A percentile compares a stretch with the other conserved stretches of the same genome.
These are phyloP conservation scores for Thalassiosira hispida DNA, from an alignment of 352 stramenopile species.

Conservation along the genomic window DNA sequence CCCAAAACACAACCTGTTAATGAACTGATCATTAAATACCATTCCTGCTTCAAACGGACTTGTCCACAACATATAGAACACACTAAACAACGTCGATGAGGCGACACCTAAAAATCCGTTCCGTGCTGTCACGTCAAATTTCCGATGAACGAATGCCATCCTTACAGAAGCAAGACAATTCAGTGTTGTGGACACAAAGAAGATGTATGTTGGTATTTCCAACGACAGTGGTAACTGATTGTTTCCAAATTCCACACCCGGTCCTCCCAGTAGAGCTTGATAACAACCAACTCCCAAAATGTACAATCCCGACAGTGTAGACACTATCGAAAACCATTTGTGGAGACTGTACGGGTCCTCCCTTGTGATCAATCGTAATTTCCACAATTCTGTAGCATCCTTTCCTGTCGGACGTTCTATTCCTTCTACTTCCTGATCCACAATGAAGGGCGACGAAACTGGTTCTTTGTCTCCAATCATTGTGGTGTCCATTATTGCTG, in stretches of 20 bases:
- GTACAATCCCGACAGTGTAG: conserved; percentile 10
- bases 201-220: conserved; percentile 8
- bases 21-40: conserved; percentile 16
- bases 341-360: conserved; percentile 47
- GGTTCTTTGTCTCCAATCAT: too few relatives aligned
- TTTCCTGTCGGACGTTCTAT: too few relatives aligned
- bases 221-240: conserved; percentile 13
- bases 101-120: conserved; percentile 42
- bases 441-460: too few relatives aligned
- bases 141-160: conserved; percentile 45
- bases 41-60: conserved; percentile 28
- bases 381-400: conserved; percentile 7
- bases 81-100: conserved; percentile 41
- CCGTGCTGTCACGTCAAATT: conserved; percentile 18
- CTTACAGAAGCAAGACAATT: conserved; percentile 29
- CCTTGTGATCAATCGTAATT: conserved; percentile 16
- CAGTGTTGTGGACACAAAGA: conserved; percentile 32
- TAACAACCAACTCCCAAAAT: conserved; percentile 13
- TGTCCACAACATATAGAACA: conserved; percentile 44
- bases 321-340: conserved; percentile 32
- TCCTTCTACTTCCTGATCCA: too few relatives aligned
- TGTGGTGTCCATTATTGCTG: too few relatives aligned
- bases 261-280: neutral
- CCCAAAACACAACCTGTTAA: conserved; percentile 10
- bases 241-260: neutral